phyloP scores from a whole-genome alignment of 345 rosid genomes.

The Pugionium dolabratum region DNA sequence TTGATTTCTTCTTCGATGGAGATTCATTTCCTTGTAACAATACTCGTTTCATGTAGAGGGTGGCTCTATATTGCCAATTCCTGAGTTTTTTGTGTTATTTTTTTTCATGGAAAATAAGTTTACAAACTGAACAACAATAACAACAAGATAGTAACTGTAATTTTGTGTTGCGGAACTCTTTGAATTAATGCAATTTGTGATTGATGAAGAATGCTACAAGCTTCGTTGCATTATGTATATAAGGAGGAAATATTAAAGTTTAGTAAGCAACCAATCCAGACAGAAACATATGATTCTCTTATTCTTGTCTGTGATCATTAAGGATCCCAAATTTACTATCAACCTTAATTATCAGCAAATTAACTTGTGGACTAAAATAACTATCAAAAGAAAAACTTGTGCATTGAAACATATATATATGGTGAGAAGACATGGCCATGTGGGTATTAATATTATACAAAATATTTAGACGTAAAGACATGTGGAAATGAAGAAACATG shows the following conservation, averaged over 20 bases:
- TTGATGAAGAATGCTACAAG: slow-evolving; percentile 7
- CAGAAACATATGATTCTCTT: slow-evolving; percentile 22
- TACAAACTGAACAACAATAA: too few relatives aligned
- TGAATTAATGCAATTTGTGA: slow-evolving; percentile 2
- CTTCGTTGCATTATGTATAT: slow-evolving; percentile 4
- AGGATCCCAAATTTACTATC: not conserved
- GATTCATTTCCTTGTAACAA: too few relatives aligned
- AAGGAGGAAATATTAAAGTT: not conserved
- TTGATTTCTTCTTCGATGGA: too few relatives aligned
- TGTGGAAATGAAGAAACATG: not conserved
- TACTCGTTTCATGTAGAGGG: too few relatives aligned
- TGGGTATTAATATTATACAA: not conserved
- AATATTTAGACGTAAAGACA: not conserved
- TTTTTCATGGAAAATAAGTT: too few relatives aligned
- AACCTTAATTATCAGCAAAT: too few relatives aligned
- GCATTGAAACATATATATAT: not conserved
- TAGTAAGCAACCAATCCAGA: not conserved
- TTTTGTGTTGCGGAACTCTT: not conserved
- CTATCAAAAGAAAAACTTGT: not conserved
- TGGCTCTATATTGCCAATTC: too few relatives aligned
- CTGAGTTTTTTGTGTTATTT: too few relatives aligned
- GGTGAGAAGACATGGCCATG: slow-evolving; percentile 20
- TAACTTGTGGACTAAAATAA: too few relatives aligned
- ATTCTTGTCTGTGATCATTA: slow-evolving; percentile 8
- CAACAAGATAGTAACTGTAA: too few relatives aligned